Evolutionary conservation across 768 basidiomycete genomes (phyloP), one percentile per base, ranked within the genome.

Genomic region (Lactarius tabidus): DNA sequence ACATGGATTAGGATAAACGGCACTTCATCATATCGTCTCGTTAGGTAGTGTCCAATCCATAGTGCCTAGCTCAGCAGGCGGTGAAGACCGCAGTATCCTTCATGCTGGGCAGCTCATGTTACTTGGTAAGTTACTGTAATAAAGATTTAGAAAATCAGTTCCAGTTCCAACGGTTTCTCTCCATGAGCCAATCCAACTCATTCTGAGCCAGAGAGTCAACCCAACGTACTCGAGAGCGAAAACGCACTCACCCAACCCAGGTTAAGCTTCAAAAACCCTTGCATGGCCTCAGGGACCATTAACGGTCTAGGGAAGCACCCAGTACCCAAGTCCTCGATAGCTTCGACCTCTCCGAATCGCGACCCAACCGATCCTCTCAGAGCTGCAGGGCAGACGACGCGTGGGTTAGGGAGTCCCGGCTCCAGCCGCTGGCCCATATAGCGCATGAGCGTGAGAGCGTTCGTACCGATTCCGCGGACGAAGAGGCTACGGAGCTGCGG

Each of bases 121-220:
- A 17, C 39, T 41, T 18, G 17, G 17, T 20, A 28, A 18, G 23
- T 9, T 17, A 15, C 4, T 6, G 29, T 41, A 23, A 38, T n/a
- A 33, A 31, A 3, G n/a, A 41, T 5, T 41, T n/a, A 36, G 35
- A 26, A 5, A 23, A 52, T 59, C 39, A 64, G 53, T 55, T 60
- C 63, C 58, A 64, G 39, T 64, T 59, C 58, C 63, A 64, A 48
- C 18, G 52, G 14, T 64, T 64, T 29, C 63, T 48, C 48, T 63
- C 63, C 63, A 63, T 58, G 6, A 63, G 63, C 63, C 63, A 63
- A 53, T 63, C 63, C 63, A 59, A 43, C 39, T 59, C 63, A 23
- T 45, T 53, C 63, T 59, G 23, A n/a, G 33, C 9, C 23, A 35
- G 28, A 23, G 23, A 29, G 29, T 64, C 33, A 59, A 39, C 17